Evolutionary conservation across 441 rosid genomes (phyloP).

Genomic region (Populus hybrid): DNA sequence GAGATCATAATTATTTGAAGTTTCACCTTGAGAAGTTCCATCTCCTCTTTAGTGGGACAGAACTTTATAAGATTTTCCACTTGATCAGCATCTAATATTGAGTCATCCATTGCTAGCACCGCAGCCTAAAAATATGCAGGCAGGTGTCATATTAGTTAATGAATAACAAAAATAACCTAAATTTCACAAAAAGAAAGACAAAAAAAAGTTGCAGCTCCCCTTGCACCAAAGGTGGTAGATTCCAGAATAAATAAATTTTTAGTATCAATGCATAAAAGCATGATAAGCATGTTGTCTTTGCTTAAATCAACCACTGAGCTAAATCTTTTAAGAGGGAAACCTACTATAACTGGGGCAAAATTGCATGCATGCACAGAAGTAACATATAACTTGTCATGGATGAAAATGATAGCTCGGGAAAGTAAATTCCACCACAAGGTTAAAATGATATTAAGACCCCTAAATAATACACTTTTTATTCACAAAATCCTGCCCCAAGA

Average conservation of each 20-base stretch:
- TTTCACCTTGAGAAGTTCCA: slow-evolving; percentile 93
- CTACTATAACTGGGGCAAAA: not conserved
- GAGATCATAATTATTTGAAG: slow-evolving; percentile 23
- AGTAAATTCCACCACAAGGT: not conserved
- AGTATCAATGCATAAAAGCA: not conserved
- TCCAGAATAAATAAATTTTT: not conserved
- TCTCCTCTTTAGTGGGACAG: slow-evolving; percentile 98
- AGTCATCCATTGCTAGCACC: slow-evolving; percentile 91
- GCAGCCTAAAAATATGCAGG: slow-evolving; percentile 64
- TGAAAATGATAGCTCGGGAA: not conserved
- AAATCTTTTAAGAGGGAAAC: not conserved
- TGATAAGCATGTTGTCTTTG: not conserved
- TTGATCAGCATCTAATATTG: slow-evolving; percentile 88
- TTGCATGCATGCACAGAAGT: not conserved
- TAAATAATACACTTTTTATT: not conserved
- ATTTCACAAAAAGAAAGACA: not conserved
- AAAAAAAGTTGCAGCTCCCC: not conserved
- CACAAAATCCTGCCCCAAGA: not conserved
- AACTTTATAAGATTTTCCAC: slow-evolving; percentile 96
- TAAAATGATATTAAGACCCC: not conserved
- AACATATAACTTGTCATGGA: not conserved
- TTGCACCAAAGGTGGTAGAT: not conserved
- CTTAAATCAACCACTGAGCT: not conserved
- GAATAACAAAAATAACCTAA: slow-evolving; percentile 13
- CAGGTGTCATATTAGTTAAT: not conserved